Evolutionary conservation across 2,329 filamentous ascomycete genomes (phyloP).

Genomic region (Paraphaeosphaeria sporulosa): DNA sequence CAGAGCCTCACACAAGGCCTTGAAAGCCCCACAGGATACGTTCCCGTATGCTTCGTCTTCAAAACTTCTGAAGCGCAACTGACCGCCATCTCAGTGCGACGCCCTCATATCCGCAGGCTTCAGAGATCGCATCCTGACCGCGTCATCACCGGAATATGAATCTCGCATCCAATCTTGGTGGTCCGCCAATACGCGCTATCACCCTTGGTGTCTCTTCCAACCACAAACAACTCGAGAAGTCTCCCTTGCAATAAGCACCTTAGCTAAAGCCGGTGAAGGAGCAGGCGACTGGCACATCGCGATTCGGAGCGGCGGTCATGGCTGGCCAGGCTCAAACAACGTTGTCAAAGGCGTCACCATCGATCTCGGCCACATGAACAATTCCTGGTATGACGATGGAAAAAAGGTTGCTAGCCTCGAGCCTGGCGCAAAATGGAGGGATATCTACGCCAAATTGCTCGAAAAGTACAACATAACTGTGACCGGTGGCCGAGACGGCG

Average conservation of each 20-base stretch:
- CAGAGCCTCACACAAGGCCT: neutral
- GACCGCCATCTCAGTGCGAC: conserved; percentile 15
- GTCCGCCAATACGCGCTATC: conserved; percentile 21
- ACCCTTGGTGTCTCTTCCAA: conserved; percentile 36
- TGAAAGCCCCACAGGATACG: neutral
- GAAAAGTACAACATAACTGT: conserved; percentile 15
- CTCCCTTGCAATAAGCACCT: conserved; percentile 24
- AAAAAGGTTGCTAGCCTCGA: conserved; percentile 21
- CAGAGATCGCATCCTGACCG: conserved; percentile 15
- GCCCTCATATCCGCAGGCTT: conserved; percentile 18
- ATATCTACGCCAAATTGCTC: conserved; percentile 37
- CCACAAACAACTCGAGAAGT: conserved; percentile 32
- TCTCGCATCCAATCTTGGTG: conserved; percentile 22
- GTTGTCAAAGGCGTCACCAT: conserved; percentile 29
- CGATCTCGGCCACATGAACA: conserved; percentile 25
- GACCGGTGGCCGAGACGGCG: conserved; percentile 21
- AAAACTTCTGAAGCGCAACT: neutral
- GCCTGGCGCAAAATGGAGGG: conserved; percentile 35
- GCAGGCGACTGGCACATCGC: conserved; percentile 25
- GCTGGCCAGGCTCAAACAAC: conserved; percentile 23
- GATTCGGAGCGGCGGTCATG: conserved; percentile 29
- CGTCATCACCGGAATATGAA: conserved; percentile 18
- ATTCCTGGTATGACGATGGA: conserved; percentile 13
- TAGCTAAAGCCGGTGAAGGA: conserved; percentile 7
- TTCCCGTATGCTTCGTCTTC: neutral